Base-by-base conservation (phyloP, 176 grass and related monocot species). In the Elymus sibiricus region DNA sequence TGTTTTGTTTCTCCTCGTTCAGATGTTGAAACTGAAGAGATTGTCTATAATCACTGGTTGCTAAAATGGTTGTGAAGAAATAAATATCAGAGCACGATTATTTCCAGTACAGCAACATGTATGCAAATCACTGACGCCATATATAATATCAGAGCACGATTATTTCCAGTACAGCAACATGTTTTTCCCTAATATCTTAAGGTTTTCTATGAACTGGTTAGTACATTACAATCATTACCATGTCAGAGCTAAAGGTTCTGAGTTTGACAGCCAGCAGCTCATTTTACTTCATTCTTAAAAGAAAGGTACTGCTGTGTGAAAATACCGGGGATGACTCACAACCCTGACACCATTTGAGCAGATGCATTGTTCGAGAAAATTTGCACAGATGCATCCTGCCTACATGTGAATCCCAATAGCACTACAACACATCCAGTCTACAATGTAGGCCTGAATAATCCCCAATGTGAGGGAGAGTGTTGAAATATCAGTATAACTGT, bases 1-100 rank as follows among this genome's bases (percentile, higher is more conserved):
- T 94, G 66, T 94, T 91, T 60, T 84, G 83, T 64, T 94, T 94
- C 84, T 94, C 89, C 78, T 91, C 86, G 78, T 89, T 91, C 63
- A 94, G 51, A 88, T 87, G 44, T 77, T 91, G 92, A 79, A 94
- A 94, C 55, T 94, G 92, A 35, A 94, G 92, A 64, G 92, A 94
- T 89, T 94, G 92, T 63, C 55, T 91, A 77, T 87, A 89, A 76
- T 94, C 89, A 74, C 89, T 94, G 61, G 39, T 85, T 39, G 89
- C 92, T 94, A 72, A 80, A 81, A 81, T 31, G 70, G 14, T 81
- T 80, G 78, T 7, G 2, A 81, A 80, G 77, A 89, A 70, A 40
- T 11, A 90, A 59, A 62, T 32, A 80, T 80, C 55, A 79, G 56
- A 49, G 51, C 25, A 59, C 66, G 21, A 59, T 64, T 25, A 74